Evolutionary conservation across 805 yeast species (phyloP), one percentile per base, ranked within the genome.

Genomic region (Wickerhamomyces ciferrii): DNA sequence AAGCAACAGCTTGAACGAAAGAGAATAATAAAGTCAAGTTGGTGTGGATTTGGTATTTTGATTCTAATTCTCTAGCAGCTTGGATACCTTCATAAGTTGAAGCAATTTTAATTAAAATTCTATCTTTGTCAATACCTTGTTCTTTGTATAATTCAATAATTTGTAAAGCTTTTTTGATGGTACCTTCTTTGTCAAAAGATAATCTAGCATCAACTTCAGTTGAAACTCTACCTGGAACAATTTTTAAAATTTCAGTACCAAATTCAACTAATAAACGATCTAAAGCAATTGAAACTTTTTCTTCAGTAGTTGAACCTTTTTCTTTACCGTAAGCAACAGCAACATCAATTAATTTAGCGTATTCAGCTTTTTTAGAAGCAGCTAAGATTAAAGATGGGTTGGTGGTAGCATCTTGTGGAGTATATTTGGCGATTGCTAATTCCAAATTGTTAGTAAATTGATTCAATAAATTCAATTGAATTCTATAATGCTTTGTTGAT

Each of bases 41-140:
- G 75, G 86, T 80, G 83, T 94, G 98, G 61, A 94, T 81, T 44
- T 82, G 90, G 76, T 94, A 78, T 71, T 94, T 82, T 56, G 83
- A 70, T 78, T 94, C 99, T 68, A 94, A 80, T 69, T 87, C 96
- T 69, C 83, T 81, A 48, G 99, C 99, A 59, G 99, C 99, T 72
- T 88, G 96, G 69, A 94, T 94, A 78, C 99, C 99, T 76, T 94
- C 99, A 87, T 91, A 94, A 55, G 99, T 94, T 50, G 98, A 86
- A 52, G 99, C 99, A 56, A 94, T 81, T 81, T 94, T 94, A 74
- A 94, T 94, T 66, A 92, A 80, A 53, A 94, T 79, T 70, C 98
- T 81, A 54, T 91, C 96, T 76, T 89, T 90, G 54, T 72, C 63
- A 62, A 94, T 86, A 58, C 98, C 98, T 61, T 78, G 77, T 49